Evolutionary conservation across 2,329 filamentous ascomycete genomes (phyloP), one percentile per base, ranked within the genome.

Genomic region (Teratosphaeriaceae sp.): DNA sequence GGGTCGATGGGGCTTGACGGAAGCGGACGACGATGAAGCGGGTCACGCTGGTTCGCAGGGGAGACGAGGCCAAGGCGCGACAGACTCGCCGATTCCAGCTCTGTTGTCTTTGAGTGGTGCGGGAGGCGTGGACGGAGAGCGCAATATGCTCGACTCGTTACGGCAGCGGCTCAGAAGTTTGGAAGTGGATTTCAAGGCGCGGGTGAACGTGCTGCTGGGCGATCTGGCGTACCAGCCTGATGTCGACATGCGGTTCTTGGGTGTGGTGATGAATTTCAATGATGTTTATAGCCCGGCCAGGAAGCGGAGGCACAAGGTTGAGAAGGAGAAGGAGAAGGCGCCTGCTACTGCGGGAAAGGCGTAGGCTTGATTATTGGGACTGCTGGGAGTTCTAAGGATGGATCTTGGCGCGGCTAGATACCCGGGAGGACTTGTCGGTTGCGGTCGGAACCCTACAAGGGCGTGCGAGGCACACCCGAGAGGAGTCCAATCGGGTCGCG

Each of bases 241-340:
- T 63, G 82, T 89, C 40, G 92, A 98, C 64, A 87, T 98, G 81
- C 77, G 90, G 42, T 97, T 97, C 72, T 69, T 98, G 52, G 92
- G 88, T 27, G 88, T 97, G 36, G 86, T 92, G 30, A 97, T 98
- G 88, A 98, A 97, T 67, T 98, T 97, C 67, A 98, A 98, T 66
- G 90, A 97, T 62, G 85, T 94, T 20, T 97, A 97, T 65, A 79
- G 86, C 65, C 85, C 87, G 12, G 78, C 82, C 34, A 74, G 81
- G 56, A 77, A 82, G 62, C 80, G 81, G 66, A 38, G 45, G 33
- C 33, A 39, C 16, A 20, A 27, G 20, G 34, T n/a, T 11, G 41
- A 44, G 47, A 44, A 33, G 31, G 31, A 38, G n/a, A n/a, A n/a
- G 7, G 37, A 47, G 13, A 7, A 31, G n/a, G 9, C 31, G 31